Base-by-base conservation (phyloP, 306 rosid genomes). In the Parietaria judaica region DNA sequence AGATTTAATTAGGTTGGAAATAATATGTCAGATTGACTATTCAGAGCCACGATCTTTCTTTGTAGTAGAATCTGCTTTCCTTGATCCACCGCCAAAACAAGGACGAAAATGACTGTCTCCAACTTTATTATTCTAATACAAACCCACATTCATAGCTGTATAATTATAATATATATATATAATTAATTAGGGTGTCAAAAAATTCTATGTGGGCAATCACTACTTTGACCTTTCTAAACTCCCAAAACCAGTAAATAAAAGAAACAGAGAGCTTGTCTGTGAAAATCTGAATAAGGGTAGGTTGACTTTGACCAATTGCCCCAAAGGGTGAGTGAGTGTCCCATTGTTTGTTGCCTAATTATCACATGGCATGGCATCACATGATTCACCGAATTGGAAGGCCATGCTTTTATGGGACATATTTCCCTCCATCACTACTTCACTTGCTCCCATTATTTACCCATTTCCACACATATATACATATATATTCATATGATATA, bases 11-110 rank as follows among this genome's bases (percentile, higher is more conserved):
- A n/a, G n/a, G n/a, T n/a, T n/a, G n/a, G n/a, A n/a, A n/a, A n/a
- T n/a, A n/a, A n/a, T n/a, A n/a, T n/a, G n/a, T n/a, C 34, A 56
- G 46, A 57, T 75, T 55, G 72, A 75, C 72, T 54, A 61, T 36
- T 65, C 66, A 14, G 64, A 47, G 12, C 36, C 14, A 14, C 51
- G 15, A n/a, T 23, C 46, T 7, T 1, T 4, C 0, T n/a, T 6
- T 56, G 36, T 57, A 51, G 66, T 31, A n/a, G n/a, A n/a, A 3
- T 60, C 11, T 61, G n/a, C 54, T 34, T 23, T 37, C 69, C 75
- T 15, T 17, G 39, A 70, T 47, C 31, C 16, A 4, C 75, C 56
- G 72, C 14, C 72, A 70, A 36, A 39, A 16, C n/a, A n/a, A n/a
- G n/a, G n/a, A n/a, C n/a, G 50, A 59, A 46, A 48, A 36, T 14